These are phyloP conservation scores for Xylaria cubensis DNA, from an alignment of 495 filamentous ascomycete genomes.

Conservation along the genomic window DNA sequence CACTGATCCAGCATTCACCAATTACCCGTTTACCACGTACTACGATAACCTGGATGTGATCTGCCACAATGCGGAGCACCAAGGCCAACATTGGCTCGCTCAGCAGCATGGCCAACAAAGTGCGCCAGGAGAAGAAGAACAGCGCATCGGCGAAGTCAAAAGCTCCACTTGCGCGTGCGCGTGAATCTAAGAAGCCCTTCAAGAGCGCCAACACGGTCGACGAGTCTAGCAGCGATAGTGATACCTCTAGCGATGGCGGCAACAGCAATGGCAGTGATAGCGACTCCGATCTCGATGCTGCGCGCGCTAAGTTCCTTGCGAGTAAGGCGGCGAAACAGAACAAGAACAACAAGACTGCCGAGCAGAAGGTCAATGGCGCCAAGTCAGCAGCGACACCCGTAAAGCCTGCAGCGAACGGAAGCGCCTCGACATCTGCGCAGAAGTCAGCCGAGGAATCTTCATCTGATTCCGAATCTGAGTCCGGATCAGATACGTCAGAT, in stretches of 20 bases:
- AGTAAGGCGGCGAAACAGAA: slow-evolving; percentile 31
- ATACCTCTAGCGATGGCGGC: slow-evolving; percentile 24
- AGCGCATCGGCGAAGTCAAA: slow-evolving; percentile 28
- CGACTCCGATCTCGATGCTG: slow-evolving; percentile 39
- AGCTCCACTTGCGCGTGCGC: slow-evolving; percentile 23
- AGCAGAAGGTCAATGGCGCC: slow-evolving; percentile 27
- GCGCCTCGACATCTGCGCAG: slow-evolving; percentile 1
- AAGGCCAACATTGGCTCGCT: slow-evolving; percentile 41
- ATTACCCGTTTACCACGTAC: slow-evolving; percentile 2
- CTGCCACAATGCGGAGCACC: slow-evolving; percentile 32
- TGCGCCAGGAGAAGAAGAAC: slow-evolving; percentile 30
- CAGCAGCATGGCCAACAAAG: slow-evolving; percentile 37
- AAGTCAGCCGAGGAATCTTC: slow-evolving; percentile 11
- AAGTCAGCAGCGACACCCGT: slow-evolving; percentile 18
- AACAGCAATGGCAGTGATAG: slow-evolving; percentile 39
- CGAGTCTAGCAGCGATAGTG: slow-evolving; percentile 25
- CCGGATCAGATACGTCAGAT: slow-evolving; percentile 33
- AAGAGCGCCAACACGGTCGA: slow-evolving; percentile 34
- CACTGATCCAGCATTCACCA: not conserved
- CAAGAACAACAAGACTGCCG: slow-evolving; percentile 23
- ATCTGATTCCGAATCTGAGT: slow-evolving; percentile 33
- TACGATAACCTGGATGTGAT: slow-evolving; percentile 16
- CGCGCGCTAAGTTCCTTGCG: slow-evolving; percentile 34
- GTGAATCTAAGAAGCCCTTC: slow-evolving; percentile 28
- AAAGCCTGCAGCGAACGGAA: slow-evolving; percentile 28